These are phyloP conservation scores for Prillingera fragicola DNA, from an alignment of 1,284 basidiomycete species.

Conservation along the genomic window DNA sequence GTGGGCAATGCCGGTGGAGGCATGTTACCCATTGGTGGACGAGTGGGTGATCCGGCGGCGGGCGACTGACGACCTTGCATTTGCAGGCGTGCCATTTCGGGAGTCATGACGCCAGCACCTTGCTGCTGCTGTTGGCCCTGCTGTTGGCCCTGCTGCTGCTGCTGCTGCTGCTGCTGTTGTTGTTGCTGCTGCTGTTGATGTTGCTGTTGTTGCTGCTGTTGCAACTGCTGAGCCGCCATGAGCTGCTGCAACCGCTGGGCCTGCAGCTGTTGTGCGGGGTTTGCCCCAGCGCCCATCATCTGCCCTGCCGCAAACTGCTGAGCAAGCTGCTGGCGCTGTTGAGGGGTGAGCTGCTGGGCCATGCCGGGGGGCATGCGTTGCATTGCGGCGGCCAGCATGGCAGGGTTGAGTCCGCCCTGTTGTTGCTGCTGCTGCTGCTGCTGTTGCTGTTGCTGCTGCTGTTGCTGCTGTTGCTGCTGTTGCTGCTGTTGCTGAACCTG, in stretches of 20 bases:
- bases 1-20: slow-evolving; percentile 16
- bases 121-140: slow-evolving; percentile 16
- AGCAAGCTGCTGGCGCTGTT: slow-evolving; percentile 11
- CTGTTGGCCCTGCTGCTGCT: slow-evolving; percentile 15
- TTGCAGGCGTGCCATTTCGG: slow-evolving; percentile 18
- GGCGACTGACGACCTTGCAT: slow-evolving; percentile 24
- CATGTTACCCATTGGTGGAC: slow-evolving; percentile 17
- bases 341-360: slow-evolving; percentile 8
- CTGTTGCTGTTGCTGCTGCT: neutral
- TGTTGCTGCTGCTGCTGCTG: slow-evolving; percentile 7
- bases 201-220: slow-evolving; percentile 13
- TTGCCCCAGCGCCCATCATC: slow-evolving; percentile 1
- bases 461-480: neutral
- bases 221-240: slow-evolving; percentile 17
- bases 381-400: slow-evolving; percentile 15
- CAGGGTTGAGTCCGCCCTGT: slow-evolving; percentile 8
- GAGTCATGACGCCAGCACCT: slow-evolving; percentile 14
- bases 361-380: slow-evolving; percentile 9
- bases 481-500: slow-evolving; percentile 13
- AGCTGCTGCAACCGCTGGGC: slow-evolving; percentile 17
- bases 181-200: slow-evolving; percentile 18
- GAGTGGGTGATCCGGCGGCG: slow-evolving; percentile 13
- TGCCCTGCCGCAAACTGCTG: slow-evolving; percentile 9
- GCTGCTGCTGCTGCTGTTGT: slow-evolving; percentile 31
- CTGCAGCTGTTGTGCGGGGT: slow-evolving; percentile 8